Conservation (phyloP, 805 yeast genomes). For the Lachancea sp. region DNA sequence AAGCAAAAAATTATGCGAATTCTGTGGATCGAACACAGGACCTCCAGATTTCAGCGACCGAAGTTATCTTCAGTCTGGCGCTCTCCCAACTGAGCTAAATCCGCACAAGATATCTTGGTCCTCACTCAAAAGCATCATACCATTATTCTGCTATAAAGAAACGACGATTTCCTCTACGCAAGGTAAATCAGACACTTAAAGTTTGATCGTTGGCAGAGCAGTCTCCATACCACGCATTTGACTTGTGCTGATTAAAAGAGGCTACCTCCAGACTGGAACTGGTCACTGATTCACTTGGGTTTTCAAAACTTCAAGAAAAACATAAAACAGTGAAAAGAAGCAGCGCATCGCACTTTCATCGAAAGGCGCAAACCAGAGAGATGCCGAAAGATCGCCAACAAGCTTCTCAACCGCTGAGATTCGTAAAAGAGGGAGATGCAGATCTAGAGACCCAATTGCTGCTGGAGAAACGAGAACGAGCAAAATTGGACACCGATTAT, state of each 20-base stretch:
- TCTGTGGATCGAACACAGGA: conserved; percentile 72
- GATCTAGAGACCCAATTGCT: conserved; percentile 21
- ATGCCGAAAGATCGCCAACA: background rate
- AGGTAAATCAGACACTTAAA: no score
- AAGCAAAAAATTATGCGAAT: conserved; percentile 36
- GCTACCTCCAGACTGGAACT: no score
- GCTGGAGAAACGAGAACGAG: conserved; percentile 19
- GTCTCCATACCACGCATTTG: no score
- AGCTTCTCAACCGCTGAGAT: conserved; percentile 7
- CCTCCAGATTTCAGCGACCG: conserved; percentile 46
- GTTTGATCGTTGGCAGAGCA: no score
- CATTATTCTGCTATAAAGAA: no score
- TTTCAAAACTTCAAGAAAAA: no score
- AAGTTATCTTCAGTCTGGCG: conserved; percentile 36
- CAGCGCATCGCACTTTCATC: no score
- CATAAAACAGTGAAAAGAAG: no score
- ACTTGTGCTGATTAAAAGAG: no score
- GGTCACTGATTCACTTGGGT: no score
- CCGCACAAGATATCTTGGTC: conserved; percentile 20
- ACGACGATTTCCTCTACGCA: no score
- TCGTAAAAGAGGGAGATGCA: conserved; percentile 27
- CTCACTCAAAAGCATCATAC: background rate
- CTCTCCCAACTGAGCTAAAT: conserved; percentile 42
- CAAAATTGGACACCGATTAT: conserved; percentile 19
- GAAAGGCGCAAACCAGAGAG: background rate